Evolutionary conservation across 805 yeast genomes (phyloP), one percentile per base, ranked within the genome.

Genomic region (Candida berthetii): DNA sequence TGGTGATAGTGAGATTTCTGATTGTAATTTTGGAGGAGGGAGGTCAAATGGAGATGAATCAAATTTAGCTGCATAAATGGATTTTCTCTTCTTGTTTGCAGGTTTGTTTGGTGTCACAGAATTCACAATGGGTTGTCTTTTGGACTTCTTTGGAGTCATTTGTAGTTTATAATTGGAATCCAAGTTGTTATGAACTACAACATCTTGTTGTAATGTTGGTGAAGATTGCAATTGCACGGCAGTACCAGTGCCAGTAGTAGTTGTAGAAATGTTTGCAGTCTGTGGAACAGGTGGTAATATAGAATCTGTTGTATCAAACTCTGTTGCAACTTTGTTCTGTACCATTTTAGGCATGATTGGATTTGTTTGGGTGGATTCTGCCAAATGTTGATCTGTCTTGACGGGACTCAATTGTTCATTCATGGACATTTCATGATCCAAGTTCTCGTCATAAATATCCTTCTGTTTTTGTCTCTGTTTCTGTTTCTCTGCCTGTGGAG

Each of bases 361-460:
- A 31, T 56, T 56, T 3, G 29, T 27, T 13, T 27, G 29, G 4
- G 29, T 27, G 13, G 29, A 27, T 13, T 27, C 29, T 27, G 29
- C 29, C n/a, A 27, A 27, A 27, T 27, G 29, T 13, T 27, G 29
- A 17, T 40, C 44, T 3, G 52, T 37, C 31, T 55, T 56, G 2
- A 56, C 48, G 1, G 61, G 61, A 34, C 57, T 52, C 43, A 56
- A 42, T 19, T 48, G 55, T 27, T 56, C 61, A 40, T 56, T 55
- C 2, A 29, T 11, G 1, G 29, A 11, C n/a, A 27, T 27, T 27
- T 22, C 24, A 22, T 22, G 8, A 8, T 22, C 24, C 24, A 22
- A 22, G 8, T 22, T 22, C 8, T 22, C 24, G 8, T 22, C 8
- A 22, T 22, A 8, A 6, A 7, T 6, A 7, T 22, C 24, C 8